These are phyloP conservation scores for Camelina neglecta DNA, from an alignment of 345 rosid species.

Conservation along the genomic window DNA sequence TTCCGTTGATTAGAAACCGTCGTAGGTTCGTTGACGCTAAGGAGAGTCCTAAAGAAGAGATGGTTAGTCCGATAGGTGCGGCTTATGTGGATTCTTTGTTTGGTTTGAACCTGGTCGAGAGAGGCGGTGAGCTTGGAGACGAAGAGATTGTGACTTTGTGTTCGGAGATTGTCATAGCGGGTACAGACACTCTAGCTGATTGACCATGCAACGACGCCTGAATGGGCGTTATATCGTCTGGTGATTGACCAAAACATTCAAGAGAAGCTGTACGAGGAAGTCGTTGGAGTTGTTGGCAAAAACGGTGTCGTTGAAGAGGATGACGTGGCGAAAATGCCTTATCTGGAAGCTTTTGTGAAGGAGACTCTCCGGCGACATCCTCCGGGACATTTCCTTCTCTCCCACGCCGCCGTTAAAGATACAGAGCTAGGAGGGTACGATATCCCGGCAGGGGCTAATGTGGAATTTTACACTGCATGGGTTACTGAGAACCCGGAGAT, in stretches of 20 bases:
- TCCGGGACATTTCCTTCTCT: slow-evolving; percentile 87
- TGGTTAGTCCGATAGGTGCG: slow-evolving; percentile 95
- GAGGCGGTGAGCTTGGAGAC: slow-evolving; percentile 59
- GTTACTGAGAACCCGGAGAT: slow-evolving; percentile 75
- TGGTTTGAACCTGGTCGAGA: slow-evolving; percentile 48
- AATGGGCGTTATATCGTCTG: slow-evolving; percentile 80
- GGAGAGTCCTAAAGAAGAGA: slow-evolving; percentile 52
- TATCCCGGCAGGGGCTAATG: slow-evolving; percentile 65
- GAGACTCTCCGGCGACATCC: slow-evolving; percentile 97
- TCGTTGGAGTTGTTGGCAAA: slow-evolving; percentile 61
- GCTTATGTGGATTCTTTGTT: slow-evolving; percentile 90
- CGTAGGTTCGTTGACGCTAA: slow-evolving; percentile 58
- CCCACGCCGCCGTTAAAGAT: slow-evolving; percentile 70
- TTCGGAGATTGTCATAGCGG: slow-evolving; percentile 84
- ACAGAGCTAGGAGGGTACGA: slow-evolving; percentile 79
- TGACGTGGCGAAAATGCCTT: slow-evolving; percentile 70
- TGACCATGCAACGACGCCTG: slow-evolving; percentile 78
- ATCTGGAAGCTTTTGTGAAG: slow-evolving; percentile 70
- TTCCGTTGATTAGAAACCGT: slow-evolving; percentile 73
- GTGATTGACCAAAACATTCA: slow-evolving; percentile 73
- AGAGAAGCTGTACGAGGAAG: slow-evolving; percentile 68
- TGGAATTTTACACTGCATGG: slow-evolving; percentile 97
- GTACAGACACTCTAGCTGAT: slow-evolving; percentile 93
- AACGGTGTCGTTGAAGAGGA: slow-evolving; percentile 64
- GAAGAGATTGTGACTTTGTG: slow-evolving; percentile 87